Percentiles rank a stretch among this genome's conserved stretches.
Conservation (phyloP, 2,329 filamentous ascomycete species). For the Curvularia verruculosa region DNA sequence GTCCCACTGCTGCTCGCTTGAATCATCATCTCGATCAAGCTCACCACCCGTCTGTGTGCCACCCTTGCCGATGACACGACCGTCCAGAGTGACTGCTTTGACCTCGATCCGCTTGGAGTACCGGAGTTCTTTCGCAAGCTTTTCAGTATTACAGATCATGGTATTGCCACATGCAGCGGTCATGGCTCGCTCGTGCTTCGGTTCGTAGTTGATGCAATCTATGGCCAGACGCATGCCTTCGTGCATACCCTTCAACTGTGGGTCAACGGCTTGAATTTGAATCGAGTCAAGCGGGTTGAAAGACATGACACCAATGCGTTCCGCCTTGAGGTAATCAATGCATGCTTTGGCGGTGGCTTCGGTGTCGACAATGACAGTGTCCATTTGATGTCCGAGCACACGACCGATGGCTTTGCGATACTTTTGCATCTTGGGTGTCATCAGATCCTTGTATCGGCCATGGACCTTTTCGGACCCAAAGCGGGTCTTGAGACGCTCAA, state of each 20-base stretch:
- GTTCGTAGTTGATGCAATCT: constrained; percentile 94
- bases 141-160: constrained; percentile 87
- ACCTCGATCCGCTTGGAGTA: constrained; percentile 85
- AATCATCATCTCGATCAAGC: constrained; percentile 67
- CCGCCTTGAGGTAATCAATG: constrained; percentile 90
- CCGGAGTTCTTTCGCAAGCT: constrained; percentile 86
- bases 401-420: constrained; percentile 92
- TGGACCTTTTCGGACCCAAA: constrained; percentile 79
- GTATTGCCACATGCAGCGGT: constrained; percentile 94
- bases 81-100: constrained; percentile 92
- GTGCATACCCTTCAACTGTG: constrained; percentile 86
- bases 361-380: constrained; percentile 92
- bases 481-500: constrained; percentile 84
- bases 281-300: constrained; percentile 98
- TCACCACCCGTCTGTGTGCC: constrained; percentile 96
- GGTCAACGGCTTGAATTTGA: constrained; percentile 89
- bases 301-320: constrained; percentile 83
- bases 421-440: constrained; percentile 96
- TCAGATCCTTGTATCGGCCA: constrained; percentile 87
- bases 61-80: constrained; percentile 95
- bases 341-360: constrained; percentile 94
- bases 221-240: constrained; percentile 86
- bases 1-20: constrained; percentile 81
- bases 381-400: constrained; percentile 89
- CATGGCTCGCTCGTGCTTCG: constrained; percentile 86